Evolutionary conservation across 2,329 filamentous ascomycete species (phyloP), one percentile per base, ranked within the genome.

Genomic region (Plectosphaerella sp.): DNA sequence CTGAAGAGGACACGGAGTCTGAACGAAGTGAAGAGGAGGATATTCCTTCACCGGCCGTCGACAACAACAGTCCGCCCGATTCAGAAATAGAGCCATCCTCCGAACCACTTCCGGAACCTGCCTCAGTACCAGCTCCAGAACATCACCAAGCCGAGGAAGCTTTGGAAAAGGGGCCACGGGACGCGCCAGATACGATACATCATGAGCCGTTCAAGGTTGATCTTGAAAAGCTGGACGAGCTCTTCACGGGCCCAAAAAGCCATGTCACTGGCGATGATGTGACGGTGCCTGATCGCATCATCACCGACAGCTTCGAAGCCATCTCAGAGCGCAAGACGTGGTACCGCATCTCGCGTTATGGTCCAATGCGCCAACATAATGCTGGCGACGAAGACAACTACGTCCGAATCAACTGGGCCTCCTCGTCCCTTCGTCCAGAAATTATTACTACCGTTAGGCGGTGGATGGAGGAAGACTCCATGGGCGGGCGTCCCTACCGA

Each of bases 391-490:
- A 83, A 48, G 80, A 84, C 9, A 78, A 76, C 56, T 87, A 87
- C 61, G 70, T 78, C 16, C 75, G 78, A 9, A 73, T 84, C n/a
- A 69, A 71, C 3, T 88, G 84, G 84, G 57, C 62, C 4, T 67
- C 71, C n/a, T 86, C 83, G 0, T 66, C 73, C 7, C 67, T 83
- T 2, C 80, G 80, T 22, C 64, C 67, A 12, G 75, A 82, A 9
- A 80, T 77, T 1, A 72, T 83, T 53, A 75, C 77, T 52, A 81
- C 82, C 41, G 83, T 87, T 16, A 74, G 79, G 24, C 74, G 81
- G 24, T 88, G 84, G 84, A 83, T 86, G 75, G 80, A 85, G 58
- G 79, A 86, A 58, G 83, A 84, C 58, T 79, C 80, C 0, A 78
- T 82, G 25, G 71, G 77, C 2, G 79, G 81, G 2, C 75, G 76